Conservation (phyloP, 192 early-diverging fungal species). For the Dissophora ornata region DNA sequence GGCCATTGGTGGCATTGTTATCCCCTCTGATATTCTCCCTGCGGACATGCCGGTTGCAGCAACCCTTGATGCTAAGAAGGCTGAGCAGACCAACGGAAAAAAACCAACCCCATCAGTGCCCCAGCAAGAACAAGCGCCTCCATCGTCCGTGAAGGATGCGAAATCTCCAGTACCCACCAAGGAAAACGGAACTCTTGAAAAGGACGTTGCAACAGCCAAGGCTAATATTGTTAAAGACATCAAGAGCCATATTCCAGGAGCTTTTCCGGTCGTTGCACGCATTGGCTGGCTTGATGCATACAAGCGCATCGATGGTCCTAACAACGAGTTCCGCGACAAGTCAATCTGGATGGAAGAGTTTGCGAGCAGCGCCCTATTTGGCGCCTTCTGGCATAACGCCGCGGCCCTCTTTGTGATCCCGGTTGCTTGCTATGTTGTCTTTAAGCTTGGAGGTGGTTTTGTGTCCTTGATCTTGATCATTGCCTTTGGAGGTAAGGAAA, state of each 20-base stretch:
- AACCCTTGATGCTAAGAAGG: constrained; percentile 18
- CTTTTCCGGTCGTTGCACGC: constrained; percentile 28
- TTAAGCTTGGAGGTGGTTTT: constrained; percentile 50
- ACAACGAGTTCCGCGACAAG: constrained; percentile 50
- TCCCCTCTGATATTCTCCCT: constrained; percentile 35
- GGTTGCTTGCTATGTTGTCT: constrained; percentile 27
- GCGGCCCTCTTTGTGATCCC: constrained; percentile 35
- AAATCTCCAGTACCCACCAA: background rate
- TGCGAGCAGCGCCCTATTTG: constrained; percentile 49
- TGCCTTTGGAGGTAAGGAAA: constrained; percentile 50
- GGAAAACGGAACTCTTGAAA: background rate
- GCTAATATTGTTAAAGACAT: constrained; percentile 8
- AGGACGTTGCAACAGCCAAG: constrained; percentile 1
- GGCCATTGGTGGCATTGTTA: constrained; percentile 41
- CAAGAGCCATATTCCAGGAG: constrained; percentile 32
- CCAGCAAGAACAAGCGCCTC: background rate
- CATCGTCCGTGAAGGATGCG: background rate
- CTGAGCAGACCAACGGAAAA: background rate
- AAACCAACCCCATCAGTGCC: background rate
- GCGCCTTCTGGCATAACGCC: constrained; percentile 52
- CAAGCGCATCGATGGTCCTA: constrained; percentile 39
- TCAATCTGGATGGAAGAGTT: constrained; percentile 54
- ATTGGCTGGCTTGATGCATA: constrained; percentile 49
- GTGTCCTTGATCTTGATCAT: constrained; percentile 46
- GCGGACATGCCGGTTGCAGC: constrained; percentile 19